These are phyloP conservation scores for Blastobotrys proliferans DNA, from an alignment of 1,139 yeast species.

Conservation along the genomic window DNA sequence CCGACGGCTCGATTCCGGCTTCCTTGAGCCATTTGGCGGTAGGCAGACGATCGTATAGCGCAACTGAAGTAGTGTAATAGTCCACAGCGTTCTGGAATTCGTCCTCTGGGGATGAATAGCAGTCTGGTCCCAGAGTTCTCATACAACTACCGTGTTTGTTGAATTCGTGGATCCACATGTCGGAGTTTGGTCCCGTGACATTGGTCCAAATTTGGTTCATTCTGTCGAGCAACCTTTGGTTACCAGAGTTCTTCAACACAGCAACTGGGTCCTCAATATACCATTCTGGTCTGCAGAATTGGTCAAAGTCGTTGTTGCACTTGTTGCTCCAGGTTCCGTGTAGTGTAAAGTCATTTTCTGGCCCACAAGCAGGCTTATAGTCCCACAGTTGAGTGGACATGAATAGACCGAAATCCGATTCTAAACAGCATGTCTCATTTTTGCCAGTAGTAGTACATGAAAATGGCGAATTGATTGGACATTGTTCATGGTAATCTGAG, in stretches of 20 bases:
- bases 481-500: constrained; percentile 28
- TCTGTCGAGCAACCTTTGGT: constrained; percentile 46
- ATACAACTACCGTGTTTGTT: constrained; percentile 96
- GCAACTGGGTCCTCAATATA: constrained; percentile 52
- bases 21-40: constrained; percentile 63
- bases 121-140: constrained; percentile 66
- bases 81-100: constrained; percentile 67
- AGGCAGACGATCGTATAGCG: constrained; percentile 59
- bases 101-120: constrained; percentile 49
- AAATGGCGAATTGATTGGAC: constrained; percentile 59
- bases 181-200: constrained; percentile 66
- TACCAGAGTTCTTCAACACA: constrained; percentile 50
- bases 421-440: constrained; percentile 69
- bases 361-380: constrained; percentile 77
- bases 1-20: constrained; percentile 69
- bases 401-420: constrained; percentile 80
- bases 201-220: constrained; percentile 75
- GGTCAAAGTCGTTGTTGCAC: constrained; percentile 69
- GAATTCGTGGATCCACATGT: constrained; percentile 88
- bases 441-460: constrained; percentile 51
- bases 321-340: constrained; percentile 87
- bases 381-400: constrained; percentile 95
- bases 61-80: constrained; percentile 64
- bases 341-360: constrained; percentile 70
- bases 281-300: constrained; percentile 67